A percentile compares a stretch with the other conserved stretches of the same genome.
These are phyloP conservation scores for Diophrys sp. DNA, from an alignment of 73 alveolate species.

Conservation along the genomic window DNA sequence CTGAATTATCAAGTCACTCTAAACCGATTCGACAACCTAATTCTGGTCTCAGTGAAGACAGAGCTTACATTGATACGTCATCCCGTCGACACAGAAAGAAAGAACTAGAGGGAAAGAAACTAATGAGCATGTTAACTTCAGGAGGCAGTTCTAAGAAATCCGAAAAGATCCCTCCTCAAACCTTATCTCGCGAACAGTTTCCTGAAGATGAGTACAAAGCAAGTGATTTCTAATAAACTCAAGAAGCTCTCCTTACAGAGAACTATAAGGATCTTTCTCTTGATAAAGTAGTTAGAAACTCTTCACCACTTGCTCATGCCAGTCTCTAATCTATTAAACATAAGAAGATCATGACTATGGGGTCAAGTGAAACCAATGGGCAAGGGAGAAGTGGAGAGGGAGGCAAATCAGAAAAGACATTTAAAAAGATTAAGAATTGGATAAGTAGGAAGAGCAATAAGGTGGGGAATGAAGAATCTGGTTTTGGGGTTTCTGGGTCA, in stretches of 20 bases:
- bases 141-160: neutral
- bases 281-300: neutral
- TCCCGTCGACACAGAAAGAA: neutral
- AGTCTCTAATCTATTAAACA: no score
- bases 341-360: no score
- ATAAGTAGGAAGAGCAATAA: no score
- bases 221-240: neutral
- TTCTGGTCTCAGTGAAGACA: neutral
- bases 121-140: neutral
- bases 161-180: neutral
- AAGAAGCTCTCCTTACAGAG: neutral
- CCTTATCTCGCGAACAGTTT: neutral
- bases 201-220: neutral
- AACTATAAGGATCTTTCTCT: neutral
- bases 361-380: no score
- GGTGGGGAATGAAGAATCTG: no score
- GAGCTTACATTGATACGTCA: neutral
- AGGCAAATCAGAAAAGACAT: no score
- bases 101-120: neutral
- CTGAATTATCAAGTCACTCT: neutral
- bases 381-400: no score
- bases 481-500: no score
- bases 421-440: no score
- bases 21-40: neutral
- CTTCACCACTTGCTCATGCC: no score